These are phyloP conservation scores for Gossypium bickii DNA, from an alignment of 345 rosid genomes.

Conservation along the genomic window DNA sequence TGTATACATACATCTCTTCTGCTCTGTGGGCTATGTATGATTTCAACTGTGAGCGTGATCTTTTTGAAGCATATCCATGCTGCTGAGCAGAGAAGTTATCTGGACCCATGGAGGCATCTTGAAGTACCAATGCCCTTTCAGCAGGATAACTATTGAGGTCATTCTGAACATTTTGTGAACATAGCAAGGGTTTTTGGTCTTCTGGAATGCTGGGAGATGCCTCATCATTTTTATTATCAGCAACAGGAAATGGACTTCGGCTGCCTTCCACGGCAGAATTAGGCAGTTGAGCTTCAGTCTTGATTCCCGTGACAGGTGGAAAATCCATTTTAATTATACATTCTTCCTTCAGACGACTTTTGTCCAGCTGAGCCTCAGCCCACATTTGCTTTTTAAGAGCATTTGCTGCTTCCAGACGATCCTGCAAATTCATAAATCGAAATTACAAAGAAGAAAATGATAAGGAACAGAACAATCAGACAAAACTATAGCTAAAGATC, in stretches of 20 bases:
- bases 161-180: constrained; percentile 43
- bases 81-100: constrained; percentile 57
- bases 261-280: constrained; percentile 34
- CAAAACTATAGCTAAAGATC: constrained; percentile 13
- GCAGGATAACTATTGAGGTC: constrained; percentile 33
- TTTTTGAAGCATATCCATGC: constrained; percentile 70
- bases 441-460: constrained; percentile 22
- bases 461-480: constrained; percentile 13
- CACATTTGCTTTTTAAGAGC: constrained; percentile 98
- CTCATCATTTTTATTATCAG: constrained; percentile 36
- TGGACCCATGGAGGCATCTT: constrained; percentile 44
- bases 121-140: constrained; percentile 43
- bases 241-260: constrained; percentile 42
- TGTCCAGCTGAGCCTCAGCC: constrained; percentile 95
- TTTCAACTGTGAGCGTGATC: constrained; percentile 80
- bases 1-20: constrained; percentile 86
- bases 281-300: constrained; percentile 45
- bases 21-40: constrained; percentile 84
- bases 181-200: constrained; percentile 45
- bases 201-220: constrained; percentile 50
- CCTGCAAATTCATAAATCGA: constrained; percentile 47
- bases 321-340: constrained; percentile 48
- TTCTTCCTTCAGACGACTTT: constrained; percentile 77
- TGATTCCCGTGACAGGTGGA: constrained; percentile 38
- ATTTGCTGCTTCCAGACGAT: constrained; percentile 95